These are phyloP conservation scores for Penicillium bialowiezense DNA, from an alignment of 495 filamentous ascomycete species.

Conservation along the genomic window DNA sequence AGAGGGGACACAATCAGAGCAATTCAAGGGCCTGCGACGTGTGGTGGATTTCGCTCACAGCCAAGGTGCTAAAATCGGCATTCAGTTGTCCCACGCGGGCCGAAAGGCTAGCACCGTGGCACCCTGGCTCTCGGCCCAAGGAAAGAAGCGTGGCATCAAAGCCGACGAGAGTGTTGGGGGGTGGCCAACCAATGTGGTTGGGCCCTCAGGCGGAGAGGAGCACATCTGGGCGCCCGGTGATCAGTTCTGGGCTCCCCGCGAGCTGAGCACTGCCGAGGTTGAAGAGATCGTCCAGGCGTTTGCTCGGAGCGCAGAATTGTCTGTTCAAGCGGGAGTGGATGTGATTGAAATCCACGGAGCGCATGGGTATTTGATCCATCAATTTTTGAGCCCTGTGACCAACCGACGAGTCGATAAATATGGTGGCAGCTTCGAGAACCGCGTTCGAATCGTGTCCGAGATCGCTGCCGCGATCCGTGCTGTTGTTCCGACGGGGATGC, in stretches of 20 bases:
- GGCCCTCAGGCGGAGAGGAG: conserved; percentile 50
- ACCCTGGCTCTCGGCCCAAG: conserved; percentile 52
- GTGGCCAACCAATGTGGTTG: conserved; percentile 69
- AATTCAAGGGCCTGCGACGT: conserved; percentile 61
- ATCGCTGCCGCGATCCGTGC: conserved; percentile 50
- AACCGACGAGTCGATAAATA: conserved; percentile 63
- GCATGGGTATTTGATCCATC: conserved; percentile 68
- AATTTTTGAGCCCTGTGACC: conserved; percentile 60
- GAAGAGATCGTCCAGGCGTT: conserved; percentile 60
- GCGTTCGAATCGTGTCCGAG: conserved; percentile 54
- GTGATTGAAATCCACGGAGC: conserved; percentile 60
- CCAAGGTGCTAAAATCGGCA: conserved; percentile 65
- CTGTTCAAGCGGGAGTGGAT: conserved; percentile 66
- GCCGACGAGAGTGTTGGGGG: conserved; percentile 54
- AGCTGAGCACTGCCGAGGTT: conserved; percentile 53
- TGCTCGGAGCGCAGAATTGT: conserved; percentile 54
- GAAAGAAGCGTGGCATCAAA: conserved; percentile 34
- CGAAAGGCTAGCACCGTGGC: conserved; percentile 65
- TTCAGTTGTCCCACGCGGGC: conserved; percentile 74
- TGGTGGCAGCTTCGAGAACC: conserved; percentile 57
- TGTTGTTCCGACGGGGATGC: conserved; percentile 59
- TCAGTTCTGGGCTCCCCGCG: conserved; percentile 36
- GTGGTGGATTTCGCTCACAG: conserved; percentile 58
- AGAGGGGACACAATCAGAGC: conserved; percentile 43
- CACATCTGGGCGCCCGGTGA: conserved; percentile 43